Percentiles rank a stretch among this genome's conserved stretches.
These are phyloP conservation scores for Globisporangium paroecandrum DNA, from an alignment of 352 stramenopile genomes.

Conservation along the genomic window DNA sequence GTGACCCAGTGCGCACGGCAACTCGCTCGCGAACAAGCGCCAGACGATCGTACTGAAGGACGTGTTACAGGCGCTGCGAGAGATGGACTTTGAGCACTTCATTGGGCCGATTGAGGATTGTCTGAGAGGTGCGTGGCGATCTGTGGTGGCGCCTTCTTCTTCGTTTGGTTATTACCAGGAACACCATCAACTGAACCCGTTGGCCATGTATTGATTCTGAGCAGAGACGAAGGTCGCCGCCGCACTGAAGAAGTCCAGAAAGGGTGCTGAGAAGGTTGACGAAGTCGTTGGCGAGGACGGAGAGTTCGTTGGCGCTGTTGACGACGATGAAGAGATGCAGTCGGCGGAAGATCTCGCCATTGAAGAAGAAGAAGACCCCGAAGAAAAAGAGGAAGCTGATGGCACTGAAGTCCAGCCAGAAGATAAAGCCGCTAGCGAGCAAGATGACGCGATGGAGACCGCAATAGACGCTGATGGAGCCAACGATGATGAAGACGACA, in stretches of 20 bases:
- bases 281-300: constrained; percentile 14
- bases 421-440: neutral
- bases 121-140: constrained; percentile 42
- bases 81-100: constrained; percentile 82
- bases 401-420: neutral
- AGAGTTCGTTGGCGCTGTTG: constrained; percentile 14
- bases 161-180: neutral
- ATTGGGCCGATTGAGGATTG: constrained; percentile 64
- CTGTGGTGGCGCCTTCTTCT: neutral
- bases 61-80: constrained; percentile 61
- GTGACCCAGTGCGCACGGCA: constrained; percentile 53
- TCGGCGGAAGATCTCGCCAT: constrained; percentile 26
- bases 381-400: neutral
- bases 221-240: constrained; percentile 47
- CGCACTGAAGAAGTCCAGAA: constrained; percentile 33
- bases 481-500: neutral
- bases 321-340: constrained; percentile 42
- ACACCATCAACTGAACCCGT: neutral
- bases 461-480: neutral
- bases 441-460: constrained; percentile 3
- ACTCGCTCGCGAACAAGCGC: constrained; percentile 62
- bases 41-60: constrained; percentile 76
- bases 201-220: constrained; percentile 1
- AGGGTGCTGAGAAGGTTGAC: constrained; percentile 18
- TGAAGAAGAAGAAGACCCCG: constrained; percentile 6